Conservation (phyloP, 768 basidiomycete genomes). For the Mycena leptocephala region DNA sequence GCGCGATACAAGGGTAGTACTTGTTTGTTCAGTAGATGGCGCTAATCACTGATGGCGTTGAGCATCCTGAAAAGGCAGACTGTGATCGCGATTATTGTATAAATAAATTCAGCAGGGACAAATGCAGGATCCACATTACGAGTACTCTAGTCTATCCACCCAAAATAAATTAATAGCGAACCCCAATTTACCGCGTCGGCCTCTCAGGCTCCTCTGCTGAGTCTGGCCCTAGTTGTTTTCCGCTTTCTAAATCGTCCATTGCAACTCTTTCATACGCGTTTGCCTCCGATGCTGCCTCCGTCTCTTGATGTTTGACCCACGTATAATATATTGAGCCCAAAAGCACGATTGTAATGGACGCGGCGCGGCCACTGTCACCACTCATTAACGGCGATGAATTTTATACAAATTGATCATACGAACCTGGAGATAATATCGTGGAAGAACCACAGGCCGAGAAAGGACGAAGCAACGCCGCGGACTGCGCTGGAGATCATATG, state of each 20-base stretch:
- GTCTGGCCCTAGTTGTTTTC: conserved; percentile 33
- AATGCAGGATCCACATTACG: too few relatives aligned
- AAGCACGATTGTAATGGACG: conserved; percentile 74
- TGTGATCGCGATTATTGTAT: too few relatives aligned
- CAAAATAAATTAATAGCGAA: too few relatives aligned
- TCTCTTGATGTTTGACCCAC: conserved; percentile 74
- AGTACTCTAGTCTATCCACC: too few relatives aligned
- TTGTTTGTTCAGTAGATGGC: too few relatives aligned
- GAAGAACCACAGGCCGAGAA: conserved; percentile 76
- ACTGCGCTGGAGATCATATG: conserved; percentile 88
- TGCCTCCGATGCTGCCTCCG: conserved; percentile 43
- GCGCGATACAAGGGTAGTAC: too few relatives aligned
- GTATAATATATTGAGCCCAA: conserved; percentile 78
- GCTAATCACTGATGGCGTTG: too few relatives aligned
- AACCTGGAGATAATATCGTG: conserved; percentile 73
- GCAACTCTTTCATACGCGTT: conserved; percentile 61
- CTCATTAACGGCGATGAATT: neutral
- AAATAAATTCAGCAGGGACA: too few relatives aligned
- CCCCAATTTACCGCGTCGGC: neutral
- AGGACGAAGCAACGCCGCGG: conserved; percentile 80
- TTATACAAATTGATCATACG: conserved; percentile 42
- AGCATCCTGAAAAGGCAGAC: too few relatives aligned
- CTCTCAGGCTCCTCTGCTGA: neutral
- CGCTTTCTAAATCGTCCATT: conserved; percentile 67
- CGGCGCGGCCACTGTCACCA: conserved; percentile 66